A percentile compares a stretch with the other conserved stretches of the same genome.
phyloP scores from a whole-genome alignment of 441 rosid genomes.

The Gossypium schwendimanii region DNA sequence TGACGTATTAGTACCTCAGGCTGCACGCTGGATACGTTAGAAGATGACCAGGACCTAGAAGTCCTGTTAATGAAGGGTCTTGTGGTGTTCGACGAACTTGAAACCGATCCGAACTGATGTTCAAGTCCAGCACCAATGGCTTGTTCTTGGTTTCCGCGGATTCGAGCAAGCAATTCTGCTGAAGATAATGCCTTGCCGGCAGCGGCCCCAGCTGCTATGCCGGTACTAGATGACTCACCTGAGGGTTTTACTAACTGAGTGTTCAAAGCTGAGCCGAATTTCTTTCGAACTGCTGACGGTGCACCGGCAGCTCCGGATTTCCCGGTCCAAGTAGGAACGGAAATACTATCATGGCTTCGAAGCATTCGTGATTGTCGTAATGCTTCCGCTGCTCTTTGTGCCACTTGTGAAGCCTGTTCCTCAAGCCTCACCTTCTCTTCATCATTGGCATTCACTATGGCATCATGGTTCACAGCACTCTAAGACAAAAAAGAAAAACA shows the following conservation, averaged over 20 bases:
- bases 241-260: conserved; percentile 40
- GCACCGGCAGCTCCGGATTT: conserved; percentile 90
- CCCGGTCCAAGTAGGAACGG: conserved; percentile 95
- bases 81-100: conserved; percentile 32
- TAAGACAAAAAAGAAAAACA: conserved; percentile 14
- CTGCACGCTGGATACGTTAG: conserved; percentile 33
- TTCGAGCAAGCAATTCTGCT: conserved; percentile 67
- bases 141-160: conserved; percentile 64
- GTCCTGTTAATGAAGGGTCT: conserved; percentile 19
- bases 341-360: conserved; percentile 61
- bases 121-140: conserved; percentile 63
- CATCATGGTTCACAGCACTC: conserved; percentile 93
- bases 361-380: conserved; percentile 77
- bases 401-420: conserved; percentile 85
- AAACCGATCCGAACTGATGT: conserved; percentile 27
- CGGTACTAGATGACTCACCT: conserved; percentile 37
- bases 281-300: conserved; percentile 58
- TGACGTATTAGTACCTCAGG: conserved; percentile 76
- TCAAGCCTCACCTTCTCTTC: conserved; percentile 80
- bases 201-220: conserved; percentile 60
- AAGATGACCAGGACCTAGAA: conserved; percentile 34
- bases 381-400: conserved; percentile 90
- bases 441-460: conserved; percentile 61
- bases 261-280: conserved; percentile 64
- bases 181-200: conserved; percentile 87